Base-by-base conservation (phyloP, 768 basidiomycete genomes). In the Cantharellus cinnabarinus region DNA sequence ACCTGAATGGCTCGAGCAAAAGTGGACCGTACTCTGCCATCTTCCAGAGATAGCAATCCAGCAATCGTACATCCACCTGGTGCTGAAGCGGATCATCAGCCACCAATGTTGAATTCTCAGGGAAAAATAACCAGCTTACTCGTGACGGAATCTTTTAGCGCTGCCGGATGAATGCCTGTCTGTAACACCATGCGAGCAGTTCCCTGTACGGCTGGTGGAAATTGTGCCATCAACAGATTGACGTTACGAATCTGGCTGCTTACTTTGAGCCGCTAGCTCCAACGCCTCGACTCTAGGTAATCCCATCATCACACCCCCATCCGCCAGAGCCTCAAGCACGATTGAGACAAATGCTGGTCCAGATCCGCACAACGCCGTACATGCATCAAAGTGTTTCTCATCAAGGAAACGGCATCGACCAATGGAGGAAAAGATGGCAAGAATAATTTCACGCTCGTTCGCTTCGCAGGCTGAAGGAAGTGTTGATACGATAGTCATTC, bases 251-350 rank as follows among this genome's bases (percentile, higher is more conserved):
- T 5, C 39, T 5, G 35, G 41, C 20, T 14, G 71, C 81, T 65
- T 67, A 95, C 94, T 90, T 71, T 99, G 95, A 51, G 94, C 81
- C 55, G 95, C 94, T 57, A 99, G 72, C 68, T 99, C 95, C 50
- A 98, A 71, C 3, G 95, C 91, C 70, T 97, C 95, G 2, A 81
- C 79, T 62, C 95, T 76, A 2, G 95, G 95, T 57, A 99, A 72
- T 39, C 95, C 95, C 95, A 98, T 98, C 94, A 99, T 98, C 52
- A 98, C 95, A 50, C 91, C 95, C 37, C 95, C 95, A 69, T 98
- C 95, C 1, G 90, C 85, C 91, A 99, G 95, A 0, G 95, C 94
- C 70, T 99, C 95, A 63, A 99, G 76, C 66, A 98, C 89, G 55
- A 98, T 82, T 64, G 89, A 91, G 0, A 89, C 91, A 70, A 99